These are phyloP conservation scores for Hyphopichia burtonii DNA, from an alignment of 1,139 yeast genomes.

Conservation along the genomic window DNA sequence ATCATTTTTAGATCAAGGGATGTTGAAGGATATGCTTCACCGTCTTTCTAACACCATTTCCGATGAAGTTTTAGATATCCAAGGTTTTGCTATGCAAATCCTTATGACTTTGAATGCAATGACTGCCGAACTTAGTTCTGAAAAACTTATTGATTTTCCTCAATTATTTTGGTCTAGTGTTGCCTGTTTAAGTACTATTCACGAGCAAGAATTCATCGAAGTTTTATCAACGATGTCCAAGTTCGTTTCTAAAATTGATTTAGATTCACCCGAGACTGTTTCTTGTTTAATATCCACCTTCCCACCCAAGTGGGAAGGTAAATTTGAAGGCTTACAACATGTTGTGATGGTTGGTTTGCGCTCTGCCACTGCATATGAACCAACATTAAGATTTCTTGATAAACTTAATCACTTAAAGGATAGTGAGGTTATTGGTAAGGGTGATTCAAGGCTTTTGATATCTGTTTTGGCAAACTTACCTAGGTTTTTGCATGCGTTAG, in stretches of 20 bases:
- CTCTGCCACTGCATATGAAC: slow-evolving; percentile 78
- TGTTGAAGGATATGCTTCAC: slow-evolving; percentile 93
- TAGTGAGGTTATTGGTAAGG: slow-evolving; percentile 77
- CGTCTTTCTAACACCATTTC: slow-evolving; percentile 90
- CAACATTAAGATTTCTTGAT: slow-evolving; percentile 71
- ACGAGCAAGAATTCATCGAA: slow-evolving; percentile 91
- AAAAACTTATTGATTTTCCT: slow-evolving; percentile 80
- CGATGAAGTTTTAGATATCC: slow-evolving; percentile 85
- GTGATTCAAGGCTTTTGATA: slow-evolving; percentile 65
- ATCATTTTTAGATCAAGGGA: slow-evolving; percentile 75
- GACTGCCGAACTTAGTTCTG: slow-evolving; percentile 79
- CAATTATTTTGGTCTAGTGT: slow-evolving; percentile 95
- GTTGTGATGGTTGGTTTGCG: slow-evolving; percentile 78
- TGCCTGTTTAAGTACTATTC: slow-evolving; percentile 86
- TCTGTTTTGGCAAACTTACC: slow-evolving; percentile 81
- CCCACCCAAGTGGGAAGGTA: slow-evolving; percentile 96
- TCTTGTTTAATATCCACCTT: slow-evolving; percentile 79
- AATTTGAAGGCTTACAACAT: slow-evolving; percentile 84
- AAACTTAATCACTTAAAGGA: slow-evolving; percentile 65
- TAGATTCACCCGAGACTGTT: slow-evolving; percentile 83
- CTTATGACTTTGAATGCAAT: slow-evolving; percentile 92
- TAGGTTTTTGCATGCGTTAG: slow-evolving; percentile 77
- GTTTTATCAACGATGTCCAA: slow-evolving; percentile 78
- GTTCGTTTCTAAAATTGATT: slow-evolving; percentile 81
- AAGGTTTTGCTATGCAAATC: slow-evolving; percentile 96